A percentile compares a stretch with the other conserved stretches of the same genome.
Evolutionary conservation across 2,329 filamentous ascomycete species (phyloP).

Genomic region (Teratosphaeria destructans): DNA sequence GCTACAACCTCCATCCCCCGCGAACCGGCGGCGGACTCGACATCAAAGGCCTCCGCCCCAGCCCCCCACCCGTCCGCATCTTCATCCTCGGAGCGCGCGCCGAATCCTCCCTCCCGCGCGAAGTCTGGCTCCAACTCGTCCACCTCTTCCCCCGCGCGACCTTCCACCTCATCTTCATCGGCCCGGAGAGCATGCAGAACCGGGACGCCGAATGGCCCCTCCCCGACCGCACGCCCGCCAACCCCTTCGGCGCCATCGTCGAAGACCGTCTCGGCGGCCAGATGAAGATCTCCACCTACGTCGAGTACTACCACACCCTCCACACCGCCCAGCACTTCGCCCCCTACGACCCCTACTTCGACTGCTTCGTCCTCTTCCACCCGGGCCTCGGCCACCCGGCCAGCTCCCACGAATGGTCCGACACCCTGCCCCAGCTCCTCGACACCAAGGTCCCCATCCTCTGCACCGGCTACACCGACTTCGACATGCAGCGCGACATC

Average conservation of each 20-base stretch:
- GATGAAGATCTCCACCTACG: slow-evolving; percentile 95
- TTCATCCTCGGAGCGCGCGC: slow-evolving; percentile 92
- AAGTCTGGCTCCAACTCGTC: slow-evolving; percentile 89
- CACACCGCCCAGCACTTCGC: slow-evolving; percentile 84
- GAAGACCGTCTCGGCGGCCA: slow-evolving; percentile 81
- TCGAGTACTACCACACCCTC: slow-evolving; percentile 96
- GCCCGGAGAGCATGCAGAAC: slow-evolving; percentile 90
- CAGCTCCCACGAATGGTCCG: slow-evolving; percentile 85
- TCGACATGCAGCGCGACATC: slow-evolving; percentile 87
- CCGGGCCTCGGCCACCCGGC: slow-evolving; percentile 91
- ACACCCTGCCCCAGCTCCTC: slow-evolving; percentile 77
- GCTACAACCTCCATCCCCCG: slow-evolving; percentile 88
- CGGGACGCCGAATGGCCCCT: slow-evolving; percentile 87
- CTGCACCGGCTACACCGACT: slow-evolving; percentile 90
- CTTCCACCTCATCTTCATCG: slow-evolving; percentile 88
- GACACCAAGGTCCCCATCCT: slow-evolving; percentile 95
- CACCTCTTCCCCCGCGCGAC: slow-evolving; percentile 88
- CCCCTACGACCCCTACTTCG: slow-evolving; percentile 96
- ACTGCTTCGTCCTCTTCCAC: slow-evolving; percentile 95
- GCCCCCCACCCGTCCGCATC: slow-evolving; percentile 77
- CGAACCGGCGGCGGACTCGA: slow-evolving; percentile 61
- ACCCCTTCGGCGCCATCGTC: slow-evolving; percentile 88
- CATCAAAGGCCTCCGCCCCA: slow-evolving; percentile 70
- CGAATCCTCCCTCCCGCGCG: slow-evolving; percentile 89
- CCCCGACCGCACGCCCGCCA: slow-evolving; percentile 69